Percentiles rank a stretch among this genome's conserved stretches.
These are phyloP conservation scores for Ustilago cynodontis DNA, from an alignment of 1,284 basidiomycete genomes.

Conservation along the genomic window DNA sequence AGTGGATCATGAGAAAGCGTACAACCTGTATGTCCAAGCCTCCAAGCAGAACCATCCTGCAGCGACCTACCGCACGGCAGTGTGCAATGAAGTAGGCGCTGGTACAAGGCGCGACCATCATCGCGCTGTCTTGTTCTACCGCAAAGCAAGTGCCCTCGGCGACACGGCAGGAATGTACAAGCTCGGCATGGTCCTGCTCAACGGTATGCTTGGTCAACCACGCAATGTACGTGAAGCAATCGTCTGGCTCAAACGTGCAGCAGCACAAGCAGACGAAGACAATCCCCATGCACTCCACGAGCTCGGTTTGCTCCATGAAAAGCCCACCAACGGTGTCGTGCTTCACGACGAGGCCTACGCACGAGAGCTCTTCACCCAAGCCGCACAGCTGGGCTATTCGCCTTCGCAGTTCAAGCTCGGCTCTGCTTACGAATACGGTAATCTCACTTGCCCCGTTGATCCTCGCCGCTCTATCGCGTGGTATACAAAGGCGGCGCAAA, in stretches of 20 bases:
- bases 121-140: conserved; percentile 93
- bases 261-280: conserved; percentile 96
- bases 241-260: conserved; percentile 93
- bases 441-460: conserved; percentile 89
- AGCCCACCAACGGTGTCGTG: conserved; percentile 59
- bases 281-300: conserved; percentile 98
- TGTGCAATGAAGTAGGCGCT: conserved; percentile 99
- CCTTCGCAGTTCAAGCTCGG: conserved; percentile 96
- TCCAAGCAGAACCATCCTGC: conserved; percentile 96
- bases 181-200: conserved; percentile 92
- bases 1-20: conserved; percentile 97
- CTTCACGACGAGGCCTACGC: conserved; percentile 82
- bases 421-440: conserved; percentile 92
- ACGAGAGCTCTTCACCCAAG: conserved; percentile 87
- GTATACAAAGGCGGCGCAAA: conserved; percentile 98
- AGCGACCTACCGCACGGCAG: conserved; percentile 95
- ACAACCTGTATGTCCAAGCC: conserved; percentile 97
- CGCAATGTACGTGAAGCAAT: conserved; percentile 91
- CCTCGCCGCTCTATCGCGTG: conserved; percentile 93
- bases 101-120: conserved; percentile 91
- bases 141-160: conserved; percentile 93
- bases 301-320: conserved; percentile 90
- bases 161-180: conserved; percentile 99
- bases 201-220: conserved; percentile 85
- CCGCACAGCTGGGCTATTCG: conserved; percentile 92